Evolutionary conservation across 1,139 yeast species (phyloP).

Genomic region (Sugiyamaella pinicola): DNA sequence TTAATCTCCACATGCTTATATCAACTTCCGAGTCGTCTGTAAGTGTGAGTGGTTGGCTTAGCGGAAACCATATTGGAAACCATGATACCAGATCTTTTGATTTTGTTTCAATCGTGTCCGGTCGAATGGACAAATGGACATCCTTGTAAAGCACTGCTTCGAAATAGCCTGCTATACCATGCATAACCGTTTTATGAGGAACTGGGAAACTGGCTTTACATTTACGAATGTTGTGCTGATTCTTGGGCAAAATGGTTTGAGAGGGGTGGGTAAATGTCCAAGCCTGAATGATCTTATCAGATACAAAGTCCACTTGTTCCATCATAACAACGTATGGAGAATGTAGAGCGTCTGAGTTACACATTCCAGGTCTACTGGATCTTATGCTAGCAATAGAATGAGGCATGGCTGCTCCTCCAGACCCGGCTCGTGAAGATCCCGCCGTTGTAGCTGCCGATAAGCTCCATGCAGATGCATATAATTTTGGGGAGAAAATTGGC

Average conservation of each 20-base stretch:
- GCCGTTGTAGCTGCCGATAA: constrained; percentile 15
- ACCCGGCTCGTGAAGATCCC: constrained; percentile 10
- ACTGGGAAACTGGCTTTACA: constrained; percentile 45
- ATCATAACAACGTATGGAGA: constrained; percentile 65
- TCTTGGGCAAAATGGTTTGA: constrained; percentile 22
- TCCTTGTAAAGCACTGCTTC: constrained; percentile 65
- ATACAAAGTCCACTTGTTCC: constrained; percentile 49
- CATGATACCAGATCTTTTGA: constrained; percentile 65
- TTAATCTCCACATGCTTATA: constrained; percentile 51
- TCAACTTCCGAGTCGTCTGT: constrained; percentile 58
- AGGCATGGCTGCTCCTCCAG: constrained; percentile 6
- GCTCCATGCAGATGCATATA: constrained; percentile 43
- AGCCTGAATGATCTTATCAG: constrained; percentile 32
- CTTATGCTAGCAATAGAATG: constrained; percentile 17
- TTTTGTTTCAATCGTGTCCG: constrained; percentile 46
- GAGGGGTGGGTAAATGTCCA: constrained; percentile 41
- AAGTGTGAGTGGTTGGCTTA: constrained; percentile 52
- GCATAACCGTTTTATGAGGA: constrained; percentile 55
- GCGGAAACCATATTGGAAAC: constrained; percentile 78
- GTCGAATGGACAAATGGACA: constrained; percentile 57
- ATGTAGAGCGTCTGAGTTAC: constrained; percentile 38
- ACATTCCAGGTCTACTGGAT: constrained; percentile 21
- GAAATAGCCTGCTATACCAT: constrained; percentile 78
- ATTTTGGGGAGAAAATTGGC: constrained; percentile 63
- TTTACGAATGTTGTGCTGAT: constrained; percentile 40